phyloP scores from a whole-genome alignment of 768 basidiomycete species.

The Suillus variegatus region DNA sequence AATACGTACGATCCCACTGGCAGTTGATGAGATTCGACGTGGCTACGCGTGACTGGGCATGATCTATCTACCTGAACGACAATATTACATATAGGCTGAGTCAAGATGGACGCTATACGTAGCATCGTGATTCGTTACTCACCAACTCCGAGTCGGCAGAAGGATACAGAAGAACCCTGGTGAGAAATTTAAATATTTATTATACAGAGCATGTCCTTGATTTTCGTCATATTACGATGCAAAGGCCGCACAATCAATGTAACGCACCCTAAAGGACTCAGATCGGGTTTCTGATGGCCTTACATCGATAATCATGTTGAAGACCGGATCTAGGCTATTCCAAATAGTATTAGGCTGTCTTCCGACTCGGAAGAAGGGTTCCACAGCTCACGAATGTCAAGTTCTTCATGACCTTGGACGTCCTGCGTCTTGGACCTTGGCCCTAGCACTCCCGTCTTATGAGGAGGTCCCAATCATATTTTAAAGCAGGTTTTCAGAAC shows the following conservation, averaged over 20 bases:
- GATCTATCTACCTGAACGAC: constrained; percentile 23
- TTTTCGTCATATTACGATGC: too few species aligned
- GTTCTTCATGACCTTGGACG: not conserved
- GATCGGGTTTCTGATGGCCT: too few species aligned
- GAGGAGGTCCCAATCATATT: not conserved
- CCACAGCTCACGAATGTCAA: not conserved
- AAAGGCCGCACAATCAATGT: too few species aligned
- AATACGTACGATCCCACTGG: too few species aligned
- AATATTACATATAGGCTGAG: too few species aligned
- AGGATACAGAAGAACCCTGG: not conserved
- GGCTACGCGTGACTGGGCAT: constrained; percentile 33
- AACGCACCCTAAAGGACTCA: too few species aligned
- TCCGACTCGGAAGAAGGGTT: not conserved
- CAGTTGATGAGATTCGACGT: not conserved
- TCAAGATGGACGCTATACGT: not conserved
- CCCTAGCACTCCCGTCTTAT: not conserved
- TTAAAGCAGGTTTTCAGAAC: not conserved
- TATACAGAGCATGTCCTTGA: too few species aligned
- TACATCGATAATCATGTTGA: too few species aligned
- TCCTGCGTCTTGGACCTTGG: not conserved
- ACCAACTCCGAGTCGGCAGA: not conserved
- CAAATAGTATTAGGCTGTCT: not conserved
- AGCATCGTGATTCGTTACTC: not conserved
- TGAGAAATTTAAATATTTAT: too few species aligned
- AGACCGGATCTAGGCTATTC: not conserved